Evolutionary conservation across 2,329 filamentous ascomycete genomes (phyloP).

Genomic region (Sarocladiaceae sp.): DNA sequence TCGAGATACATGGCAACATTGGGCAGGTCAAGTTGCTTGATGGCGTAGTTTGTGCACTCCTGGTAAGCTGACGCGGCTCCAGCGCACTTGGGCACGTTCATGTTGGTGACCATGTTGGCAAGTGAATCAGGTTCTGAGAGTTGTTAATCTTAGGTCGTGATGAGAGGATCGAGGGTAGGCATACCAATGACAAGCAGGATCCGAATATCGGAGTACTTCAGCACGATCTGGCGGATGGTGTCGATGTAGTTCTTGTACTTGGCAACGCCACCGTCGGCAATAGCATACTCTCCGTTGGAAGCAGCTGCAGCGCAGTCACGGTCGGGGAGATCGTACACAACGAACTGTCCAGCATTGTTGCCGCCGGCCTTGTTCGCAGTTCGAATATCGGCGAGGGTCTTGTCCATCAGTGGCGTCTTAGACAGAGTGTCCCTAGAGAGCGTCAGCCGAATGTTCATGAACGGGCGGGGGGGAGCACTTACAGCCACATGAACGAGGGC

Average conservation of each 20-base stretch:
- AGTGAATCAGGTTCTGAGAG: constrained; percentile 48
- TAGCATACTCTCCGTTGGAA: constrained; percentile 51
- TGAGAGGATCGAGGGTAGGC: constrained; percentile 16
- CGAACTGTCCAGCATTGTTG: constrained; percentile 44
- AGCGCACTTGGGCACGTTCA: constrained; percentile 45
- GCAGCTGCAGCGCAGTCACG: constrained; percentile 54
- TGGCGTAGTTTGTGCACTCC: constrained; percentile 45
- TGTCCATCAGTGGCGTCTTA: constrained; percentile 42
- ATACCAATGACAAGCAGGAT: constrained; percentile 40
- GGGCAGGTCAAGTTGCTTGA: constrained; percentile 47
- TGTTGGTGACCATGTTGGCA: constrained; percentile 56
- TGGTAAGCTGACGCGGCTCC: constrained; percentile 44
- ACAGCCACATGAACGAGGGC: constrained; percentile 50
- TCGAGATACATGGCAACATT: constrained; percentile 57
- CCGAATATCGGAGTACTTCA: constrained; percentile 38
- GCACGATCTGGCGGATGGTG: constrained; percentile 36
- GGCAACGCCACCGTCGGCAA: constrained; percentile 44
- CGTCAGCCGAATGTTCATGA: constrained; percentile 12
- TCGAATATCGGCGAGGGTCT: constrained; percentile 40
- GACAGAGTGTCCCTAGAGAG: constrained; percentile 40
- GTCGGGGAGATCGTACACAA: constrained; percentile 55
- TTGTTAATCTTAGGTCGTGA: no score
- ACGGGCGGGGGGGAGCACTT: constrained; percentile 17
- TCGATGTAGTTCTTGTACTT: constrained; percentile 56
- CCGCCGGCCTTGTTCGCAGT: constrained; percentile 30